These are phyloP conservation scores for Cladosporium sp. DNA, from an alignment of 2,329 filamentous ascomycete genomes.

Conservation along the genomic window DNA sequence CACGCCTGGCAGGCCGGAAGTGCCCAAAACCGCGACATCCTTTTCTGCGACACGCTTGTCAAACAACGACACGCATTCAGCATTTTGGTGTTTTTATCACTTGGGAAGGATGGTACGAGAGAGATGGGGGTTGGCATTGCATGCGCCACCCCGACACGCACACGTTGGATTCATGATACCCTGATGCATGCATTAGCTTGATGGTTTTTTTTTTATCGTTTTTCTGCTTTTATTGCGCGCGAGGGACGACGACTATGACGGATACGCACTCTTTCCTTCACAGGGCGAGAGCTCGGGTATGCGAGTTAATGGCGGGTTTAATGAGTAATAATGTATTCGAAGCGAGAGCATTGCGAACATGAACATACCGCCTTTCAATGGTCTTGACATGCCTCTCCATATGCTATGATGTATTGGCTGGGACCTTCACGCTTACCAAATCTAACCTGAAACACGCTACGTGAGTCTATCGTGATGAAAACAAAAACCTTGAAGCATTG, in stretches of 20 bases:
- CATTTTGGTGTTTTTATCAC: neutral
- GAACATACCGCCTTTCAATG: neutral
- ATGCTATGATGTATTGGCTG: neutral
- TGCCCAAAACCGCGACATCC: neutral
- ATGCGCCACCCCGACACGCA: neutral
- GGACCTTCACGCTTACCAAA: neutral
- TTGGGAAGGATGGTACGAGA: neutral
- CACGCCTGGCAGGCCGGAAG: neutral
- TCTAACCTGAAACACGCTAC: neutral
- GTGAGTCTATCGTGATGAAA: neutral
- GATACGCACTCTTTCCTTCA: constrained; percentile 9
- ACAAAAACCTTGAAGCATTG: neutral
- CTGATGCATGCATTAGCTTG: constrained; percentile 19
- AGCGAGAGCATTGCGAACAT: constrained; percentile 1
- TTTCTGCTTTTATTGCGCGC: neutral
- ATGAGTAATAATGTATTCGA: constrained; percentile 14
- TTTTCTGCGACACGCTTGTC: neutral
- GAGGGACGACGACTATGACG: neutral
- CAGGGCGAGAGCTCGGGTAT: neutral
- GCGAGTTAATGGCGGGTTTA: neutral
- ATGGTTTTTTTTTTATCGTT: constrained; percentile 1
- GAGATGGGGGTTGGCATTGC: neutral
- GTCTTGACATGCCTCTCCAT: neutral
- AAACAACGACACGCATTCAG: neutral
- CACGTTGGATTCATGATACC: constrained; percentile 20